Base-by-base conservation (phyloP, 2,329 filamentous ascomycete genomes). In the Nemania diffusa region DNA sequence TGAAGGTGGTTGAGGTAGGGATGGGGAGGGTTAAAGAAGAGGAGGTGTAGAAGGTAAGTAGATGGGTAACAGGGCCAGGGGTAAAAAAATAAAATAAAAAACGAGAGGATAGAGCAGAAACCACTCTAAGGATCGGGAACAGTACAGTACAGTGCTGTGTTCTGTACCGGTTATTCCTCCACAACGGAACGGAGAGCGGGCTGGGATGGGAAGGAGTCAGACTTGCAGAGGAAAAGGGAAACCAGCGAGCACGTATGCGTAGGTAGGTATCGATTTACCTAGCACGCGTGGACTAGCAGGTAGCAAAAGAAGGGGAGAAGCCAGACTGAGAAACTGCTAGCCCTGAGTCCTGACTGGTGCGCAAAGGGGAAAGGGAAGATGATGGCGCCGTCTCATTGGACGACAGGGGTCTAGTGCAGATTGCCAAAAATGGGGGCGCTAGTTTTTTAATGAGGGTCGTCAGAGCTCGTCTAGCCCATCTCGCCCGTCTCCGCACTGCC, bases 391-490 rank as follows among this genome's bases (percentile, higher is more conserved):
- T 68, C 32, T 73, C 62, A 74, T 76, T 75, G 74, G 74, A 67
- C 69, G 63, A 73, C 72, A 65, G 69, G 69, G 70, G 62, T 66
- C 46, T 73, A 71, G 72, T 77, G 77, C 73, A 78, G 76, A 80
- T 80, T 80, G 75, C 78, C 69, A 74, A 65, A 72, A 72, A 77
- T 75, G 64, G 64, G 34, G 55, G 77, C 79, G 79, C 79, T 81
- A 81, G 78, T 53, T 77, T 77, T 81, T 80, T 78, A 78, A 80
- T 80, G 78, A 81, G 77, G 76, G 72, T 67, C 70, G 69, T 73
- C 73, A 40, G 34, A 56, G 48, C 50, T 24, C 40, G 22, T 55
- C 57, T 44, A 55, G 50, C 50, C 58, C 55, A 32, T 55, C n/a
- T 26, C 24, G 59, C 24, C 46, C 46, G 42, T 46, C 57, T 62